Base-by-base conservation (phyloP, 2,329 filamentous ascomycete species). In the Dryadomyces quercus-mongolicae region DNA sequence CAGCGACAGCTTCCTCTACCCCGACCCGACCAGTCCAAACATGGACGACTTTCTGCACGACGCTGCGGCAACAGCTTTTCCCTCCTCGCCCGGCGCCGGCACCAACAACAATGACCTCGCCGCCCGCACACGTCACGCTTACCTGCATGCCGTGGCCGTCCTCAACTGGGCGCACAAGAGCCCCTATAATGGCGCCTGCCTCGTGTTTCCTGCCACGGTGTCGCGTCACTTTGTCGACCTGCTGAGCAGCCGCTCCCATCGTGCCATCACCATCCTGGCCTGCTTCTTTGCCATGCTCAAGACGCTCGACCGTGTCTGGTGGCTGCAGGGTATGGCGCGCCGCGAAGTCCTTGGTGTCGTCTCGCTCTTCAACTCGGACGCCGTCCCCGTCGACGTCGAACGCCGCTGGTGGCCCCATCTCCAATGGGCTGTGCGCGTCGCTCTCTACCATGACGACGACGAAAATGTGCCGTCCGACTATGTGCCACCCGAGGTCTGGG, bases 271-370 rank as follows among this genome's bases (percentile, higher is more conserved):
- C 36, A 80, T 85, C 40, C 72, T 85, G 1, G 82, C 81, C 7
- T 82, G 79, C 64, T 86, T 84, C 64, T 85, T 85, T 61, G 82
- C 80, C 31, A 68, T 85, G 42, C 70, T 86, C 49, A 82, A 82
- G 62, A 74, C 75, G 38, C 71, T 85, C 58, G 77, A 84, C 57
- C 66, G 72, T 16, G 70, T 82, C 16, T 88, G 85, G 85, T 88
- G 85, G 84, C 69, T 87, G 31, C 74, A 81, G 20, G 82, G 84
- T 43, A 82, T 85, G 61, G 77, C 82, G 8, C 75, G 77, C 16
- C 76, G 80, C 54, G 80, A 88, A 60, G 78, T 88, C 16, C 76
- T 80, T 63, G 82, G 83, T 20, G 74, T 86, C 22, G 74, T 81
- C 20, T 75, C 74, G 40, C 66, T 81, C 40, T 82, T 82, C 62